A percentile compares a stretch with the other conserved stretches of the same genome.
phyloP scores from a whole-genome alignment of 192 early-diverging fungal species.

The Ambispora gerdemannii region DNA sequence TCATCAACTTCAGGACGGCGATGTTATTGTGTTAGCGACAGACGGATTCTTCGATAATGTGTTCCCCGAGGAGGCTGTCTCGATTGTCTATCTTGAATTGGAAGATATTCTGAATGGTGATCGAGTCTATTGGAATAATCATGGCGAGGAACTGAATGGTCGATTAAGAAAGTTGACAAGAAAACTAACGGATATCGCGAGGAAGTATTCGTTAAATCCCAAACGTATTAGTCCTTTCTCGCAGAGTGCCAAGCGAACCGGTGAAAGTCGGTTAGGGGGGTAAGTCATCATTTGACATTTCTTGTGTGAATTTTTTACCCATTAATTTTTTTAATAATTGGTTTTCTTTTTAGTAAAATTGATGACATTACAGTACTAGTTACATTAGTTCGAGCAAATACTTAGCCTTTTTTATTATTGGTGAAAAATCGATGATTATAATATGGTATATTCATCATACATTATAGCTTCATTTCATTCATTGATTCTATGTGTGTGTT shows the following conservation, averaged over 20 bases:
- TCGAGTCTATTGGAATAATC: constrained; percentile 16
- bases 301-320: constrained; percentile 4
- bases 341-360: constrained; percentile 41
- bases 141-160: constrained; percentile 38
- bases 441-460: too few relatives aligned
- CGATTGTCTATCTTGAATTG: constrained; percentile 47
- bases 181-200: constrained; percentile 51
- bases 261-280: constrained; percentile 45
- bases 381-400: constrained; percentile 42
- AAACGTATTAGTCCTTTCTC: constrained; percentile 53
- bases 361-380: constrained; percentile 60
- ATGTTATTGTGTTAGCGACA: constrained; percentile 56
- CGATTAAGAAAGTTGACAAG: constrained; percentile 47
- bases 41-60: constrained; percentile 66
- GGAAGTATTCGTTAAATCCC: constrained; percentile 46
- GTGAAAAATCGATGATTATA: too few relatives aligned
- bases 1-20: constrained; percentile 54
- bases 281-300: constrained; percentile 25
- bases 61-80: constrained; percentile 50
- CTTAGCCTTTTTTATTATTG: too few relatives aligned
- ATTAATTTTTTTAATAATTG: constrained; percentile 16
- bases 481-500: too few relatives aligned
- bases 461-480: too few relatives aligned
- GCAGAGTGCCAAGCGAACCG: constrained; percentile 41
- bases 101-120: constrained; percentile 35